A percentile compares a stretch with the other conserved stretches of the same genome.
Conservation (phyloP, 2,329 filamentous ascomycete genomes). For the Talaromyces sp. region DNA sequence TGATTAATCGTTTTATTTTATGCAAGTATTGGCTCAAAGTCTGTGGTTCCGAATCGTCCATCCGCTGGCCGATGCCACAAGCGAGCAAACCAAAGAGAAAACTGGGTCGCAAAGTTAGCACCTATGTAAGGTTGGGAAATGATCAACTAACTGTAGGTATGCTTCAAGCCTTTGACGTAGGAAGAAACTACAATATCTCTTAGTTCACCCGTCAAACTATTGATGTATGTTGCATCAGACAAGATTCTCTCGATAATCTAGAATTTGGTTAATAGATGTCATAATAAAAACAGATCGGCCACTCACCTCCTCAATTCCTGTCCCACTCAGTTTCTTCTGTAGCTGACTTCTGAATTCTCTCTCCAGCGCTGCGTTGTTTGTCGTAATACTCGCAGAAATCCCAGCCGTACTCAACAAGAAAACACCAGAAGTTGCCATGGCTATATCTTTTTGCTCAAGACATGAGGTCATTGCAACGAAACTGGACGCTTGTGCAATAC, state of each 20-base stretch:
- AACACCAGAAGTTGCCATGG: conserved; percentile 46
- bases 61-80: conserved; percentile 4
- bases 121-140: neutral
- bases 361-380: conserved; percentile 33
- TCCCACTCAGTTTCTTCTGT: conserved; percentile 23
- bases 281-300: neutral
- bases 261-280: conserved; percentile 2
- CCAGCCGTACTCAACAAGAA: conserved; percentile 44
- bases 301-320: conserved; percentile 19
- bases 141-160: conserved; percentile 22
- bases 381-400: conserved; percentile 35
- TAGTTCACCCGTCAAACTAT: conserved; percentile 19
- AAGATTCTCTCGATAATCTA: conserved; percentile 40
- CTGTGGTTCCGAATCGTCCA: conserved; percentile 9
- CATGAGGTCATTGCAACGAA: conserved; percentile 49
- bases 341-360: conserved; percentile 29
- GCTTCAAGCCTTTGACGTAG: conserved; percentile 23
- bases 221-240: conserved; percentile 38
- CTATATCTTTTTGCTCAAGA: conserved; percentile 42
- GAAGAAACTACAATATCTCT: conserved; percentile 23
- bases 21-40: neutral
- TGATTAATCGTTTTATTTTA: neutral
- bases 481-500: conserved; percentile 40
- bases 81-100: conserved; percentile 6
- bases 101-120: conserved; percentile 1